phyloP scores from a whole-genome alignment of 305 asterid genomes.

The Solanum chacoense region DNA sequence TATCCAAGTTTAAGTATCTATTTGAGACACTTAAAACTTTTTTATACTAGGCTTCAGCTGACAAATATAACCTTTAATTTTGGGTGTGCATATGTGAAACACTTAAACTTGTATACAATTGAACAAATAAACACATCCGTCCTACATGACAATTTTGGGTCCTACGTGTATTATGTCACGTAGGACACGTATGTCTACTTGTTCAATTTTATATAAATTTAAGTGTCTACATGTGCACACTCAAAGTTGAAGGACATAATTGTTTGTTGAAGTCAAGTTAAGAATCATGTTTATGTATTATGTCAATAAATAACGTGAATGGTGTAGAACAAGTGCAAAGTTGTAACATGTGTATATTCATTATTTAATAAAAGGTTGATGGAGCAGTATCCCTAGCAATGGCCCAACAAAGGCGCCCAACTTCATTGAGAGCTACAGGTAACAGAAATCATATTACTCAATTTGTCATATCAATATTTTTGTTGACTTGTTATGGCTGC shows the following conservation, averaged over 20 bases:
- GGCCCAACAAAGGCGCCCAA: conserved; percentile 54
- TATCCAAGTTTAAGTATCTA: no score
- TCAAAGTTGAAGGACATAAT: background rate
- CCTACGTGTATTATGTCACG: background rate
- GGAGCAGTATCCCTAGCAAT: conserved; percentile 61
- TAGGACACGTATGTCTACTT: background rate
- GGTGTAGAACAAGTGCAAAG: background rate
- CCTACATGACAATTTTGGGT: background rate
- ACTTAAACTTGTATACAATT: no score
- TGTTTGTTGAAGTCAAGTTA: no score
- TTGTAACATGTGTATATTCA: background rate
- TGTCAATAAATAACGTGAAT: background rate
- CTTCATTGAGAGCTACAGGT: conserved; percentile 22
- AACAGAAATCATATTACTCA: background rate
- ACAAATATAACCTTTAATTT: no score
- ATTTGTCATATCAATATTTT: background rate
- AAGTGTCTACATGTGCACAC: background rate
- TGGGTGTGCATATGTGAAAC: background rate
- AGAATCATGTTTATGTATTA: background rate
- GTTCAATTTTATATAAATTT: background rate
- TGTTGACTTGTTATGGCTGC: conserved; percentile 1
- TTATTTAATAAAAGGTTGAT: conserved; percentile 34
- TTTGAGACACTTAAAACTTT: no score
- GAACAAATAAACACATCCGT: no score
- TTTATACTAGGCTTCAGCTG: background rate